Base-by-base conservation (phyloP, 371 early-diverging fungal species). In the Saksenaea vasiformis region DNA sequence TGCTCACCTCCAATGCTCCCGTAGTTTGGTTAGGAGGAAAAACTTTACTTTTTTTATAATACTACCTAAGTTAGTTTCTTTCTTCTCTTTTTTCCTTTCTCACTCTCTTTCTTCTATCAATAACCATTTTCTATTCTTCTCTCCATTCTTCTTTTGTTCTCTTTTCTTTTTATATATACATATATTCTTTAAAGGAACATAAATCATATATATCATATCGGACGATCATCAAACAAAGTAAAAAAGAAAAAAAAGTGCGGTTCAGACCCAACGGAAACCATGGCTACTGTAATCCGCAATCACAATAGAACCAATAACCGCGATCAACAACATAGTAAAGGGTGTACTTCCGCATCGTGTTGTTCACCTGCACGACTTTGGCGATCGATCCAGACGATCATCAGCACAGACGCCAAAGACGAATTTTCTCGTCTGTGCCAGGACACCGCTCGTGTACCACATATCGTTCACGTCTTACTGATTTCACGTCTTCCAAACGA, bases 371-470 rank as follows among this genome's bases (percentile, higher is more conserved):
- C 64, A 38, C 71, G 71, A 17, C 55, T 71, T 22, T 71, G 71
- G 74, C 70, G 71, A 57, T 62, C 64, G 26, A 38, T 74, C 37
- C 78, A 78, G 59, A 59, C 58, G 11, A 63, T 74, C 28, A 73
- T 78, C 64, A 63, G 64, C 15, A 63, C 44, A 11, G 66, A 78
- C 26, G 55, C 64, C 9, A 64, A 64, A 60, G 70, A 70, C 7
- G 75, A 68, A 39, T 74, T 78, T 61, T 37, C 47, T 34, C 60
- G 62, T 58, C 59, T 72, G 13, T 64, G 57, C 31, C 44, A 43
- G 38, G 56, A 65, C 38, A 62, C 36, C 13, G 24, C 43, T 17
- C 65, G 67, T 37, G 24, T 65, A 14, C 38, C 61, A 22, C 67
- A 71, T 22, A 14, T 71, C 9, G 65, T 67, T 17, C 67, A 67